A percentile compares a stretch with the other conserved stretches of the same genome.
phyloP scores from a whole-genome alignment of 1,284 basidiomycete genomes.

The Microbotryum saponariae region DNA sequence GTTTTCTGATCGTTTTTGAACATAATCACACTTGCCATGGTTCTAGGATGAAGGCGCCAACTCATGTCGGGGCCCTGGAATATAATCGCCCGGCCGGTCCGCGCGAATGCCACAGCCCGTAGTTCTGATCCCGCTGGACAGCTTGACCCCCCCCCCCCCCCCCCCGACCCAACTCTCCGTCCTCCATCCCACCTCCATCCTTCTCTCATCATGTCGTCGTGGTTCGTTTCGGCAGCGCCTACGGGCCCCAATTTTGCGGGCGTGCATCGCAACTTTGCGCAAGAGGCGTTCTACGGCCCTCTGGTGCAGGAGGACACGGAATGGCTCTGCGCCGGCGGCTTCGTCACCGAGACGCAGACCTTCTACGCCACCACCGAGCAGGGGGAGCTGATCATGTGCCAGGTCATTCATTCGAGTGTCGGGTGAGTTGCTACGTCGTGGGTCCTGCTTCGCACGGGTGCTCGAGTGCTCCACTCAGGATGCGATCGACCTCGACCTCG shows the following conservation, averaged over 20 bases:
- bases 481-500: too few relatives aligned
- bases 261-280: constrained; percentile 17
- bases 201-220: constrained; percentile 7
- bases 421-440: constrained; percentile 56
- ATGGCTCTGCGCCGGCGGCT: constrained; percentile 76
- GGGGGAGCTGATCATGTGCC: constrained; percentile 74
- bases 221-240: constrained; percentile 16
- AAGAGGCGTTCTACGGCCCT: constrained; percentile 46
- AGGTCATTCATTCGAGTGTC: constrained; percentile 89
- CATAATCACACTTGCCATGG: too few relatives aligned
- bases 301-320: constrained; percentile 65
- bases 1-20: too few relatives aligned
- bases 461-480: too few relatives aligned
- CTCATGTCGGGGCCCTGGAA: too few relatives aligned
- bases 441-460: background rate
- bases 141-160: background rate
- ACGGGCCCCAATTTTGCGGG: constrained; percentile 29
- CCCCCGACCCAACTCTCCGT: background rate
- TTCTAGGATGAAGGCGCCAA: too few relatives aligned
- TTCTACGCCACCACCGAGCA: constrained; percentile 76
- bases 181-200: background rate
- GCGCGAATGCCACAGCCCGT: background rate
- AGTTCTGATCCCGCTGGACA: background rate
- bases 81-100: too few relatives aligned
- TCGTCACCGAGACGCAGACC: constrained; percentile 83